Base-by-base conservation (phyloP, 2,329 filamentous ascomycete species). In the Curvularia hawaiiensis region DNA sequence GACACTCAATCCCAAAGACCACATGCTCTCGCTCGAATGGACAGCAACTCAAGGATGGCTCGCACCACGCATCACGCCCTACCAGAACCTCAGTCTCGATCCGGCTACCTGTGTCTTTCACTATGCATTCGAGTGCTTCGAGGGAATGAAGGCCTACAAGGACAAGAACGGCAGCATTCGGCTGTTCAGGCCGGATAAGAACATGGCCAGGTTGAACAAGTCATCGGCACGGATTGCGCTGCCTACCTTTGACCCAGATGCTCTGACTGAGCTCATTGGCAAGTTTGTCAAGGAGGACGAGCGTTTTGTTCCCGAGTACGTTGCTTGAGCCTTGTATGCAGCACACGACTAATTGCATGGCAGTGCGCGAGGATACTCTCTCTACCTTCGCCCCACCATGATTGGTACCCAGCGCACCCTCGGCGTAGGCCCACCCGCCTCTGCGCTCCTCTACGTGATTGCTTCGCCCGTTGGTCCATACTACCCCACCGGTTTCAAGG, bases 81-180 rank as follows among this genome's bases (percentile, higher is more conserved):
- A 98, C 83, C 92, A 97, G 79, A 97, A 97, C 80, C 90, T 99
- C 68, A 94, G 91, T 45, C 89, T 99, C 70, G 95, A 98, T 78
- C 95, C 95, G 26, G 92, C 95, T 43, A 95, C 92, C 33, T 98
- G 93, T 80, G 95, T 98, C 62, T 94, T 99, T 80, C 95, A 99
- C 85, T 99, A 99, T 79, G 95, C 92, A 48, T 98, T 98, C 75
- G 91, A 96, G 79, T 95, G 90, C 77, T 99, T 99, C 79, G 95
- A 99, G 82, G 95, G 95, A 68, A 97, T 98, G 92, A 99, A 99
- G 83, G 95, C 95, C 59, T 99, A 99, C 85, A 96, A 94, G 79
- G 92, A 96, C 80, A 86, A 84, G 70, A 75, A 86, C 43, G 91
- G 91, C 68, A 81, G 88, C 58, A 86, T 97, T 67, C 88, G 94